A percentile compares a stretch with the other conserved stretches of the same genome.
These are phyloP conservation scores for Colletotrichum horii DNA, from an alignment of 2,329 filamentous ascomycete genomes.

Conservation along the genomic window DNA sequence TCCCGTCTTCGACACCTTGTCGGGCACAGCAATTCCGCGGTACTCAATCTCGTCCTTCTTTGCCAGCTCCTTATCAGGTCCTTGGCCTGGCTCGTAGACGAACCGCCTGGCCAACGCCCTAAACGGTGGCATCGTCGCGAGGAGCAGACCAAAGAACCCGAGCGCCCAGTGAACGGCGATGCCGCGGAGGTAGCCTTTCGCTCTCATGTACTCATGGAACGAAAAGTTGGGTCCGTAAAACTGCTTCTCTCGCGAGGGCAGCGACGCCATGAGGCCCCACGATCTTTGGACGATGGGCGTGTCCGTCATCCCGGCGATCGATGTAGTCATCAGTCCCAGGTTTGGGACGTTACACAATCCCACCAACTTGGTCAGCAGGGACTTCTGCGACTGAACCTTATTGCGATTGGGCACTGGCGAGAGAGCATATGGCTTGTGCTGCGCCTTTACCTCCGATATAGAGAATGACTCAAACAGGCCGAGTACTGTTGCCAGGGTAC, in stretches of 20 bases:
- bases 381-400: slow-evolving; percentile 29
- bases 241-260: slow-evolving; percentile 44
- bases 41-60: slow-evolving; percentile 68
- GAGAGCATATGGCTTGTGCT: slow-evolving; percentile 57
- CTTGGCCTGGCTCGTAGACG: slow-evolving; percentile 60
- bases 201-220: slow-evolving; percentile 59
- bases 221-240: slow-evolving; percentile 68
- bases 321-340: slow-evolving; percentile 62
- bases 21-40: slow-evolving; percentile 67
- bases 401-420: slow-evolving; percentile 59
- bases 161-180: slow-evolving; percentile 55
- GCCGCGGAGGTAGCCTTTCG: slow-evolving; percentile 55
- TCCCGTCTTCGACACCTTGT: slow-evolving; percentile 43
- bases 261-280: slow-evolving; percentile 64
- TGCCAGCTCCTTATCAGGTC: slow-evolving; percentile 55
- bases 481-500: slow-evolving; percentile 72
- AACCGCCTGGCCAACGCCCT: slow-evolving; percentile 47
- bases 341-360: slow-evolving; percentile 54
- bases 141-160: slow-evolving; percentile 44
- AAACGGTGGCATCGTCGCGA: slow-evolving; percentile 50
- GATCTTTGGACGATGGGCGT: slow-evolving; percentile 62
- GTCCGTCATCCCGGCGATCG: slow-evolving; percentile 54
- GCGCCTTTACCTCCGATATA: slow-evolving; percentile 49
- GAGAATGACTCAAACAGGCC: slow-evolving; percentile 59
- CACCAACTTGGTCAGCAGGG: slow-evolving; percentile 50